phyloP scores from a whole-genome alignment of 208 protist genomes.

The Trypanosoma rangeli region DNA sequence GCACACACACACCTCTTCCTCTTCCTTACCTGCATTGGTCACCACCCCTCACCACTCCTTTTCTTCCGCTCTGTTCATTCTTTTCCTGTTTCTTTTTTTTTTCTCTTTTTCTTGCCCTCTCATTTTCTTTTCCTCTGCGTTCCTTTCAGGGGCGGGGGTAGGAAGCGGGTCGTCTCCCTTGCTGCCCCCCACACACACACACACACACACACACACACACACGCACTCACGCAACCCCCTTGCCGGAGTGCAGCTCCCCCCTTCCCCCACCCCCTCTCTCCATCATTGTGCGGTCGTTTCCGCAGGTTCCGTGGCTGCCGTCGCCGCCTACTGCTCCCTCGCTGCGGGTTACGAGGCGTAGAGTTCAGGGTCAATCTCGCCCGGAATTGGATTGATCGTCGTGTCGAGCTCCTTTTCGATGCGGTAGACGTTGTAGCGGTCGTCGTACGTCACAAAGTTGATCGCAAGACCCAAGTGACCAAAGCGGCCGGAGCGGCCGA shows the following conservation, averaged over 20 bases:
- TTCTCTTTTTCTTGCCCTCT: not conserved
- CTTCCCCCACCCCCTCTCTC: no score
- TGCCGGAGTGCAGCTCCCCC: no score
- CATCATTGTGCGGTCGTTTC: not conserved
- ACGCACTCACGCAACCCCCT: no score
- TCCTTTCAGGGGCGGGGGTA: not conserved
- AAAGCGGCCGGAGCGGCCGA: conserved; percentile 96
- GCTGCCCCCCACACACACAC: no score
- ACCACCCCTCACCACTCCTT: no score
- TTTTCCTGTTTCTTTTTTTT: not conserved
- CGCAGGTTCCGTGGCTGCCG: not conserved
- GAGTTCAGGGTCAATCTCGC: conserved; percentile 94
- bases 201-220: no score
- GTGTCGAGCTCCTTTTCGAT: conserved; percentile 99
- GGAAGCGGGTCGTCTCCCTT: no score
- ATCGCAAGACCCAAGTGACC: conserved; percentile 98
- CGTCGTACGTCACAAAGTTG: conserved; percentile 99
- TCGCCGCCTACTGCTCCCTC: not conserved
- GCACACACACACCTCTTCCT: no score
- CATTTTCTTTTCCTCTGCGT: not conserved
- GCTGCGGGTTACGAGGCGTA: conserved; percentile 84
- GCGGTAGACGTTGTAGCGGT: conserved; percentile 95
- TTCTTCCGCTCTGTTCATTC: no score
- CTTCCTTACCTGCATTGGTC: no score
- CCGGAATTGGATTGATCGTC: conserved; percentile 98